Evolutionary conservation across 2,329 filamentous ascomycete genomes (phyloP), one percentile per base, ranked within the genome.

Genomic region (Colletotrichum sp.): DNA sequence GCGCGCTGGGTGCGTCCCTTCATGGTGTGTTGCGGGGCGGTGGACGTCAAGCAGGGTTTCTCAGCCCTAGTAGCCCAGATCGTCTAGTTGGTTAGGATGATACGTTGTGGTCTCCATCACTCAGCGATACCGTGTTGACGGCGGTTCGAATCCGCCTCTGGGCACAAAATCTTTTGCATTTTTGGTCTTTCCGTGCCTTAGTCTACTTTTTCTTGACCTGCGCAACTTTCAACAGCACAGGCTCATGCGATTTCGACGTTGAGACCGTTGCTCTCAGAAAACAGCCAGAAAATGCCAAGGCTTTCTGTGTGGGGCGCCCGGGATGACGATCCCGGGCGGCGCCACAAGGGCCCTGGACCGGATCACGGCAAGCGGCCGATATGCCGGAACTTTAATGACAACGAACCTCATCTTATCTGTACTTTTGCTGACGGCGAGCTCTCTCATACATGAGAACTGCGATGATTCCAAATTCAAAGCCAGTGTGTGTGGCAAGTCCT

Each of bases 11-110:
- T 44, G 34, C 9, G 8, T 16, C 7, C 34, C 11, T 4, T 71
- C 9, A 71, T 71, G 29, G 7, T n/a, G 9, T 8, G 36, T 34
- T 52, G 19, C 15, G 57, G 6, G n/a, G 59, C 16, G 1, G 0
- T 8, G 4, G 6, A n/a, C 16, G n/a, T 30, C 57, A 72, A 76
- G 16, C 16, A 64, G 32, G 55, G 69, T 16, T 57, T 22, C 19
- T 12, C 9, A n/a, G 27, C 27, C 49, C 62, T 11, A 29, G 3
- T 16, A 27, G 73, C 73, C 69, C 73, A 76, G 73, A 76, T 76
- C 73, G 73, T 76, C 73, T 76, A 76, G 73, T 76, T 76, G 73
- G 73, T 76, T 76, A 76, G 73, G 73, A 76, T 76, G 73, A 76
- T 76, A 75, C 73, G 73, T 75, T 75, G 73, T 75, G 73, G 73